These are phyloP conservation scores for Synchytrium microbalum DNA, from an alignment of 371 early-diverging fungal species.

Conservation along the genomic window DNA sequence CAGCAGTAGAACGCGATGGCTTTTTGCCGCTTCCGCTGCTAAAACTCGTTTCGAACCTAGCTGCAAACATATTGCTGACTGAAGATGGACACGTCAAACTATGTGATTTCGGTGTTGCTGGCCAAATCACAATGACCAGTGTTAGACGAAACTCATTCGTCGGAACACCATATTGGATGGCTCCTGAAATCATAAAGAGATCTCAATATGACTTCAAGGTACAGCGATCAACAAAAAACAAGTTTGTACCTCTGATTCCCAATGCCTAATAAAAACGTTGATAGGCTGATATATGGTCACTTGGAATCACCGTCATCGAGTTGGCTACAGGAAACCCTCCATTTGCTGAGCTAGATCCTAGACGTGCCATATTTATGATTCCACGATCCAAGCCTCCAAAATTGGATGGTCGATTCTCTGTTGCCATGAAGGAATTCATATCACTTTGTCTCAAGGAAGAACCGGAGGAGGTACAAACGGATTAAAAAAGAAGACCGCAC, in stretches of 20 bases:
- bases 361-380: conserved; percentile 82
- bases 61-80: conserved; percentile 44
- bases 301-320: conserved; percentile 92
- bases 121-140: conserved; percentile 35
- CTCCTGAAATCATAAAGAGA: conserved; percentile 43
- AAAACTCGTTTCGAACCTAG: conserved; percentile 13
- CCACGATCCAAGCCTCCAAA: conserved; percentile 61
- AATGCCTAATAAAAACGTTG: no score
- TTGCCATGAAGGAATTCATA: conserved; percentile 83
- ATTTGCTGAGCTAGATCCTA: conserved; percentile 83
- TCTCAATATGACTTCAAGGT: conserved; percentile 43
- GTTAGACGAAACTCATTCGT: conserved; percentile 26
- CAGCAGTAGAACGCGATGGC: not conserved
- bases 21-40: not conserved
- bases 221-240: not conserved
- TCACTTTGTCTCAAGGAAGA: conserved; percentile 77
- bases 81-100: conserved; percentile 38
- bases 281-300: conserved; percentile 51
- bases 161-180: conserved; percentile 41
- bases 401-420: conserved; percentile 63
- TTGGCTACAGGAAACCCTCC: conserved; percentile 95
- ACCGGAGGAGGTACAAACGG: conserved; percentile 57
- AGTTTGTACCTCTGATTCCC: no score
- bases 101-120: conserved; percentile 54
- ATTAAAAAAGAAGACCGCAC: no score